A percentile compares a stretch with the other conserved stretches of the same genome.
Conservation (phyloP, 352 stramenopile genomes). For the Phytophthora ohioensis region DNA sequence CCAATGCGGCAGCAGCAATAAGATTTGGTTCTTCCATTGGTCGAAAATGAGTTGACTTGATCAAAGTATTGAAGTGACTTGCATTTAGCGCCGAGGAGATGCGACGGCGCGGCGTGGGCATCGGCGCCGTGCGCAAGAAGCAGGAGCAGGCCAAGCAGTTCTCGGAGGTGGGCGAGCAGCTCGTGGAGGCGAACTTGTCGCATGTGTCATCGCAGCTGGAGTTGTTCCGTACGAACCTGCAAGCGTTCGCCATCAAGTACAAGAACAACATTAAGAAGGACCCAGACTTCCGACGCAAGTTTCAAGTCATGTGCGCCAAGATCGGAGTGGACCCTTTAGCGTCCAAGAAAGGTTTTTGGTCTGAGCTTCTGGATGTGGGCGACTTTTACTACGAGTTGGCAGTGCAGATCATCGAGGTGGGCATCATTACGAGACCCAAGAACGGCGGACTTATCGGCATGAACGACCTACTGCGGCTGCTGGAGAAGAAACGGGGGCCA, state of each 20-base stretch:
- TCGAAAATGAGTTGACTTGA: slow-evolving; percentile 7
- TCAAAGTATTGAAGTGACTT: neutral
- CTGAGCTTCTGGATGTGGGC: slow-evolving; percentile 96
- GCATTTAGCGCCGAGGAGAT: slow-evolving; percentile 17
- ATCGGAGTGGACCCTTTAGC: slow-evolving; percentile 98
- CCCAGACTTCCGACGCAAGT: slow-evolving; percentile 94
- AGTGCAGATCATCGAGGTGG: slow-evolving; percentile 99
- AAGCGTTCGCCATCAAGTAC: slow-evolving; percentile 95
- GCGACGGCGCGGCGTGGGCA: slow-evolving; percentile 81
- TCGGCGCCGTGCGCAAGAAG: slow-evolving; percentile 89
- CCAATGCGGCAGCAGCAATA: slow-evolving; percentile 9
- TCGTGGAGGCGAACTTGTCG: slow-evolving; percentile 82
- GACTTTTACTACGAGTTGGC: slow-evolving; percentile 99
- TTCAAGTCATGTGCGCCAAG: slow-evolving; percentile 96
- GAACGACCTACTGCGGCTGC: slow-evolving; percentile 75
- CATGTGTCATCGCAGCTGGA: slow-evolving; percentile 89
- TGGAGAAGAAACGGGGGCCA: slow-evolving; percentile 72
- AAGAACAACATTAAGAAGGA: slow-evolving; percentile 96
- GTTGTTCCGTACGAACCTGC: slow-evolving; percentile 92
- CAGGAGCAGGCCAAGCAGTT: slow-evolving; percentile 90
- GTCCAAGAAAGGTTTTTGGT: slow-evolving; percentile 99
- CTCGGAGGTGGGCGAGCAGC: slow-evolving; percentile 82
- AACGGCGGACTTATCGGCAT: slow-evolving; percentile 88
- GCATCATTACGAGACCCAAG: slow-evolving; percentile 92
- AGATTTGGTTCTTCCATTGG: neutral